Evolutionary conservation across 164 flowering plant genomes (phyloP).

Genomic region (Magnolia officinalis): DNA sequence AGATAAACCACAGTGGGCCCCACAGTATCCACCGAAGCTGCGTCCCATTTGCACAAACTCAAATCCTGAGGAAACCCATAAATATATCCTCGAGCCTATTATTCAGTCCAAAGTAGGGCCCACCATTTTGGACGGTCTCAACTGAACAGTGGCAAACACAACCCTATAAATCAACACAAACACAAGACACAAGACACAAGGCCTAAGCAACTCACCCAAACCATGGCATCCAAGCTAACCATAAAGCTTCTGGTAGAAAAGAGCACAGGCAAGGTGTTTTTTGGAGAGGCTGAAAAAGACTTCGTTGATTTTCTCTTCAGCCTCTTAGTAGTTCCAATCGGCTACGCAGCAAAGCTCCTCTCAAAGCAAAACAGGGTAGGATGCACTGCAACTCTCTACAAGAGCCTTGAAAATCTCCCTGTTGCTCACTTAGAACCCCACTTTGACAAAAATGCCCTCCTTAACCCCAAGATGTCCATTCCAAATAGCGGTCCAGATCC

Average conservation of each 20-base stretch:
- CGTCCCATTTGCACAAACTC: no score
- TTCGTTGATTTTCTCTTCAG: constrained; percentile 5
- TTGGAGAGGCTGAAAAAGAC: constrained; percentile 7
- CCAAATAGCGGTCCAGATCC: neutral
- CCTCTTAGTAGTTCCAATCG: constrained; percentile 1
- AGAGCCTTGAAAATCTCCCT: neutral
- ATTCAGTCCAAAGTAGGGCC: no score
- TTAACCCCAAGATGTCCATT: neutral
- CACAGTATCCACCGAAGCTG: no score
- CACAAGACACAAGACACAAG: no score
- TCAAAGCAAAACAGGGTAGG: neutral
- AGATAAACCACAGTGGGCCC: no score
- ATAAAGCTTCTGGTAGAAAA: constrained; percentile 4
- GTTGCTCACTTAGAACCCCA: neutral
- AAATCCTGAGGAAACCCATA: no score
- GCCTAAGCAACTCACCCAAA: no score
- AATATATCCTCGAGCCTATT: no score
- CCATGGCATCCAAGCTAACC: neutral
- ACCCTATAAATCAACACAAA: no score
- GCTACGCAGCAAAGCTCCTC: neutral
- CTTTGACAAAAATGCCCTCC: neutral
- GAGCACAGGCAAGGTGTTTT: neutral
- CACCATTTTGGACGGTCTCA: no score
- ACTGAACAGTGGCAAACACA: no score
- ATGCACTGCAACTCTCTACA: constrained; percentile 3